Base-by-base conservation (phyloP, 2,329 filamentous ascomycete species). In the Beauveria sp. region DNA sequence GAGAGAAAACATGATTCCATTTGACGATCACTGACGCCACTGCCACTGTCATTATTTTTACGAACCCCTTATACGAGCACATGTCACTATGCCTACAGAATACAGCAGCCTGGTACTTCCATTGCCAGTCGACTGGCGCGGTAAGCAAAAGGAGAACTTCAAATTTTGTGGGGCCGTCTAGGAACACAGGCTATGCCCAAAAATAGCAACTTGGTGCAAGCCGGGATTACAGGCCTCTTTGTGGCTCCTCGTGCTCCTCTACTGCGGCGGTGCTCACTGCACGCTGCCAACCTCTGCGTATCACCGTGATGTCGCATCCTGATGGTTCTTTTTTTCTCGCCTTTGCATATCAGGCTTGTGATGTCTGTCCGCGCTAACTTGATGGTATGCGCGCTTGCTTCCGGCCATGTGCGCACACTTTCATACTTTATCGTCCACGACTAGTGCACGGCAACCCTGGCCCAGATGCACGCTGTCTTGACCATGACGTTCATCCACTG, bases 141-240 rank as follows among this genome's bases (percentile, higher is more conserved):
- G 34, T 22, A 26, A 54, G 52, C 34, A 53, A 50, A 18, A 26
- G 30, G 22, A 22, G 18, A 44, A 48, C 22, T 24, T 24, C 46
- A 41, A 41, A 5, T 10, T 10, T n/a, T 54, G 7, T 18, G 28
- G n/a, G n/a, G 18, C 53, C n/a, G 53, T 20, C 34, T 9, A 20
- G 34, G 30, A 20, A 24, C n/a, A 16, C 14, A 16, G 4, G 43
- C 41, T 26, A 20, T 37, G 26, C 7, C 55, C 55, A 51, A 58
- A 58, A 58, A 58, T 58, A 58, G 55, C 55, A 58, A 40, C 54
- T 34, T 51, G 55, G 46, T 20, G 55, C 46, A 10, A 50, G 40
- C 44, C 30, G 44, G 44, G 44, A 47, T 47, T 16, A 54, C 43
- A 16, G 28, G 30, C 20, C 4, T 48, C 44, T 43, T 18, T 48